phyloP scores from a whole-genome alignment of 2,329 filamentous ascomycete species.

The Fusarium cicatricum region DNA sequence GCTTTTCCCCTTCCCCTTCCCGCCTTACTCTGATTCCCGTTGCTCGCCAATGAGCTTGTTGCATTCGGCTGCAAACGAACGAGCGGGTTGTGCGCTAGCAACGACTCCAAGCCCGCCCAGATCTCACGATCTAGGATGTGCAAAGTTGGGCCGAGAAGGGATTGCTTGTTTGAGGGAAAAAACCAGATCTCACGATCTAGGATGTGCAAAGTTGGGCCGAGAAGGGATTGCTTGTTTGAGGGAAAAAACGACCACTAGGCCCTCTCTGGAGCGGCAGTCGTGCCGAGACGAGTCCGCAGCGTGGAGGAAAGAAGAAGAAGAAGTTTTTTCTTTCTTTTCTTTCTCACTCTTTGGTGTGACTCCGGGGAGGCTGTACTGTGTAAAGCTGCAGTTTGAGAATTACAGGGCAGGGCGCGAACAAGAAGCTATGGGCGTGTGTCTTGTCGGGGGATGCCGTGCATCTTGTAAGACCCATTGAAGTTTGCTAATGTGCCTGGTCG shows the following conservation, averaged over 20 bases:
- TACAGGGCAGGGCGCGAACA: neutral
- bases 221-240: constrained; percentile 17
- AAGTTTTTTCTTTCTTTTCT: constrained; percentile 9
- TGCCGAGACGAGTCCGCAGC: constrained; percentile 34
- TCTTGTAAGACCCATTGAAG: constrained; percentile 15
- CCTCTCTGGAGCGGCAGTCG: constrained; percentile 19
- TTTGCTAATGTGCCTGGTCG: neutral
- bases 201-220: constrained; percentile 32
- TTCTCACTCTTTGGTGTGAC: neutral
- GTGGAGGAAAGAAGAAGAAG: constrained; percentile 1
- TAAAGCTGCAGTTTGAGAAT: too few relatives aligned
- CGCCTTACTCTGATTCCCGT: neutral
- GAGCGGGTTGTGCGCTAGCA: constrained; percentile 27
- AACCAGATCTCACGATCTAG: constrained; percentile 39
- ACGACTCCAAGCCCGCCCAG: constrained; percentile 29
- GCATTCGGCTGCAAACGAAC: constrained; percentile 24
- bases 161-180: constrained; percentile 9
- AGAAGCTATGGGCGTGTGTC: constrained; percentile 17
- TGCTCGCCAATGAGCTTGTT: constrained; percentile 25
- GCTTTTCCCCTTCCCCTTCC: constrained; percentile 23
- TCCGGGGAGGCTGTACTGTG: too few relatives aligned
- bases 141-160: constrained; percentile 32
- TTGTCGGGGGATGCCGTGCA: constrained; percentile 9
- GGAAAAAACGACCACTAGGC: constrained; percentile 20
- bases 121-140: constrained; percentile 38